Evolutionary conservation across 2,329 filamentous ascomycete genomes (phyloP).

Genomic region (Colletotrichum orchidophilum): DNA sequence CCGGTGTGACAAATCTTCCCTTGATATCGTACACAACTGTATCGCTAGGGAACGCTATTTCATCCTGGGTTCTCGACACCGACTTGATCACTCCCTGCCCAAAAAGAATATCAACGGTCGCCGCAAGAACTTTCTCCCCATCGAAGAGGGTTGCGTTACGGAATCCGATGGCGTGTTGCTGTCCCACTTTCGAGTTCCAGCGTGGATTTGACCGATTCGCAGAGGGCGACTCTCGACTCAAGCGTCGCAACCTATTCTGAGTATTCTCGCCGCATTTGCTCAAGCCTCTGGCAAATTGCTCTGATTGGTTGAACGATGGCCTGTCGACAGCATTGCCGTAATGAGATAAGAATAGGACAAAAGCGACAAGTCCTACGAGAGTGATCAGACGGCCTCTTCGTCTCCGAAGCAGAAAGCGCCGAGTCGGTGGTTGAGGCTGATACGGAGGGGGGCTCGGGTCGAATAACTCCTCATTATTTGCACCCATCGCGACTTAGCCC

Average conservation of each 20-base stretch:
- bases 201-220: neutral
- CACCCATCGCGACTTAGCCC: neutral
- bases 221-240: neutral
- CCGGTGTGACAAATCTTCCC: constrained; percentile 53
- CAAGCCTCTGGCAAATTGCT: neutral
- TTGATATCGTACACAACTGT: constrained; percentile 41
- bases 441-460: constrained; percentile 15
- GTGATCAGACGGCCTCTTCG: neutral
- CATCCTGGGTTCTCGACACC: neutral
- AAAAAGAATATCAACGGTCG: constrained; percentile 48
- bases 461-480: neutral
- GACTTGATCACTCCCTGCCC: constrained; percentile 45
- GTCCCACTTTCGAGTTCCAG: constrained; percentile 9
- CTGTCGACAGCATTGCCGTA: neutral
- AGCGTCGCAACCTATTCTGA: neutral
- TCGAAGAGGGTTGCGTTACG: constrained; percentile 54
- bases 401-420: neutral
- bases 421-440: neutral
- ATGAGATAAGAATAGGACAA: neutral
- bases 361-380: neutral
- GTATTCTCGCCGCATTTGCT: neutral
- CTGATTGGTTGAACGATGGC: neutral
- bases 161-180: constrained; percentile 40
- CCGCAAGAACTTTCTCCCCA: constrained; percentile 44
- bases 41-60: neutral